These are phyloP conservation scores for Amanita inopinata DNA, from an alignment of 768 basidiomycete species.

Conservation along the genomic window DNA sequence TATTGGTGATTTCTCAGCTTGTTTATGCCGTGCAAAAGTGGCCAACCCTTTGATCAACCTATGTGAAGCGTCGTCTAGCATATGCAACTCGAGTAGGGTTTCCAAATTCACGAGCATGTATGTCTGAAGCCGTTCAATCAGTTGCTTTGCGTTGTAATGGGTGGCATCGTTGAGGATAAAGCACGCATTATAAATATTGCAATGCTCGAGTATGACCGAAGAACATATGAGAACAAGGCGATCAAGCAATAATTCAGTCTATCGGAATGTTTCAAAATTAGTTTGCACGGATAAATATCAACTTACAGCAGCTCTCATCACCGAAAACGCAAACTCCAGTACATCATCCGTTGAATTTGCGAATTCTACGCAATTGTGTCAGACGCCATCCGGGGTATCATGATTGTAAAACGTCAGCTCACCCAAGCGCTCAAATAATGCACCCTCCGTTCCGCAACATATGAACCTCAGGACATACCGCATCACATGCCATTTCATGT, in stretches of 20 bases:
- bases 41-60: slow-evolving; percentile 62
- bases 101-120: slow-evolving; percentile 85
- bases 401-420: slow-evolving; percentile 16
- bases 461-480: slow-evolving; percentile 65
- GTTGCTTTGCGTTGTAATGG: slow-evolving; percentile 59
- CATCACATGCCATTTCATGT: slow-evolving; percentile 69
- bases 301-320: slow-evolving; percentile 77
- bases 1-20: slow-evolving; percentile 56
- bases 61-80: slow-evolving; percentile 68
- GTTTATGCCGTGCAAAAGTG: slow-evolving; percentile 43
- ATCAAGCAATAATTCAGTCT: slow-evolving; percentile 89
- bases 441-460: slow-evolving; percentile 59
- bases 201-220: slow-evolving; percentile 52
- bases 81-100: slow-evolving; percentile 67
- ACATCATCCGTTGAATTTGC: slow-evolving; percentile 59
- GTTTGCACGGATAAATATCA: neutral
- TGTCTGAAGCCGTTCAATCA: slow-evolving; percentile 62
- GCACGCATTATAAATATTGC: slow-evolving; percentile 68
- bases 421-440: slow-evolving; percentile 69
- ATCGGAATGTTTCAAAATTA: neutral
- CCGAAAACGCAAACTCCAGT: slow-evolving; percentile 79
- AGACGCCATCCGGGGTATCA: neutral
- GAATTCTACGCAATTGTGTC: slow-evolving; percentile 37
- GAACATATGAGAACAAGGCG: slow-evolving; percentile 81
- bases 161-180: slow-evolving; percentile 76